A percentile compares a stretch with the other conserved stretches of the same genome.
Conservation (phyloP, 148 eudicot genomes). For the Dysphania ambrosioides region DNA sequence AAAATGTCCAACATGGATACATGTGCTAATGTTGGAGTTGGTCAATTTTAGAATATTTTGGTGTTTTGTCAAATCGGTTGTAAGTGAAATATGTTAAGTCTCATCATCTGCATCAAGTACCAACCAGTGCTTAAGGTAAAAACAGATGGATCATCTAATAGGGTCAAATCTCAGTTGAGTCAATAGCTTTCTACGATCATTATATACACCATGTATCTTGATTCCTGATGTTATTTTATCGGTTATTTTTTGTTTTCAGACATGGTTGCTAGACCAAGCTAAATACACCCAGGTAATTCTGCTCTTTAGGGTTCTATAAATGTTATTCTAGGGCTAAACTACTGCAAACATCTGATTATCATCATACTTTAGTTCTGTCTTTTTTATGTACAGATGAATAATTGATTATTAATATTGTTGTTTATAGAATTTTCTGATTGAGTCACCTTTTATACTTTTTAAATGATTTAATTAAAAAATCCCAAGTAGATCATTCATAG, state of each 20-base stretch:
- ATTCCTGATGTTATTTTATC: slow-evolving; percentile 7
- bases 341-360: not conserved
- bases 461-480: no score
- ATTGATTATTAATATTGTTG: not conserved
- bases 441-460: not conserved
- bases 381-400: not conserved
- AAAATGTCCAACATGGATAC: not conserved
- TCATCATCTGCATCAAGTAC: not conserved
- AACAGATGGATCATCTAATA: not conserved
- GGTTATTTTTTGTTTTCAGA: slow-evolving; percentile 41
- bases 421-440: not conserved
- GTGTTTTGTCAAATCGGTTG: not conserved
- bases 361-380: not conserved
- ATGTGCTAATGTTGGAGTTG: not conserved
- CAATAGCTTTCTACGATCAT: not conserved
- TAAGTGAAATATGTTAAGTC: not conserved
- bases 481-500: not conserved
- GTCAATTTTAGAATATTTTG: not conserved
- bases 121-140: not conserved
- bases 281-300: slow-evolving; percentile 75
- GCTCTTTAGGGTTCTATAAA: not conserved
- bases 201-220: not conserved
- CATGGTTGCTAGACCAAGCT: slow-evolving; percentile 76
- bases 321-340: not conserved
- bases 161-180: not conserved